Evolutionary conservation across 805 yeast genomes (phyloP), one percentile per base, ranked within the genome.

Genomic region (Pichia exigua): DNA sequence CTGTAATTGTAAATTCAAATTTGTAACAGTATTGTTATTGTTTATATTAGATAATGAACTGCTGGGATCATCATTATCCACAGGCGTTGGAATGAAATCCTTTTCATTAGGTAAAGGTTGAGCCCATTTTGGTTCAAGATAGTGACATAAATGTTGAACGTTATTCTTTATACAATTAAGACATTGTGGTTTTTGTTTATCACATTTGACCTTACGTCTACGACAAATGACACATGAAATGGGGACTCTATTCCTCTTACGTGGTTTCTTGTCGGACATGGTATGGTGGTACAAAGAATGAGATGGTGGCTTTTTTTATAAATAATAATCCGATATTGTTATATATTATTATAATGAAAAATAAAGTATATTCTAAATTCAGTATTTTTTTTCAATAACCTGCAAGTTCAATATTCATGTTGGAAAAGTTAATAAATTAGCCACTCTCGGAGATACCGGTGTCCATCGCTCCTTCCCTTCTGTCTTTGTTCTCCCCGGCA

Each of bases 71-170:
- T 45, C 35, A 38, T 17, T 3, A 24, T 24, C 24, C 2, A 24
- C 9, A n/a, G 20, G 13, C 15, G n/a, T 13, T 9, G 26, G 38
- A 26, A 17, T 10, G 7, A 13, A 20, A 30, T 44, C 39, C 17
- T 40, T 40, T 30, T 42, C 38, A 27, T n/a, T 18, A 13, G 45
- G 41, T 20, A 63, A 30, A 47, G 66, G 68, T 51, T 73, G 73
- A 0, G 83, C 83, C 84, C 84, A 79, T n/a, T 73, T 68, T 42
- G 82, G 84, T 54, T 77, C 82, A 57, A 79, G 69, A 56, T 78
- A 79, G 48, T 77, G 78, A 53, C 84, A 79, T 20, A 79, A 64
- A 59, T 79, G 83, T 9, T 76, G 76, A 17, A 79, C 83, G 2
- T 82, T 83, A 17, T 80, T 78, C 58, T 76, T 76, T 38, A 73